Percentiles rank a stretch among this genome's conserved stretches.
These are phyloP conservation scores for Pezicula rhizophila DNA, from an alignment of 2,329 filamentous ascomycete genomes.

Conservation along the genomic window DNA sequence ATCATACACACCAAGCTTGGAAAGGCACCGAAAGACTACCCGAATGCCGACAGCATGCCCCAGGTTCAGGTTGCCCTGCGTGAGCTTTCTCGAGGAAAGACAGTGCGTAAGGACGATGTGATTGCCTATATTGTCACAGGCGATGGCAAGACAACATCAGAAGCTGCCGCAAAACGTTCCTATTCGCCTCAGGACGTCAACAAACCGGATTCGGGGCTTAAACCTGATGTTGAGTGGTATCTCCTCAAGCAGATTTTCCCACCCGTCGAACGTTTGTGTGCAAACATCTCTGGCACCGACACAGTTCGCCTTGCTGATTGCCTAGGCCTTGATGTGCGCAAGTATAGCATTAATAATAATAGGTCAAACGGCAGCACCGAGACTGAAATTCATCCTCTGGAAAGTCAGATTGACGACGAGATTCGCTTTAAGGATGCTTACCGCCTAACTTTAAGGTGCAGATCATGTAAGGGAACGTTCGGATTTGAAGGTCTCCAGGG, in stretches of 20 bases:
- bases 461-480: slow-evolving; percentile 67
- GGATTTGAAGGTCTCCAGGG: slow-evolving; percentile 69
- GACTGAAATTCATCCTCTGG: slow-evolving; percentile 79
- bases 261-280: slow-evolving; percentile 93
- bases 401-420: slow-evolving; percentile 88
- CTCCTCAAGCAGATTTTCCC: slow-evolving; percentile 97
- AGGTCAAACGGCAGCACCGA: slow-evolving; percentile 46
- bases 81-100: slow-evolving; percentile 80
- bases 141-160: slow-evolving; percentile 54
- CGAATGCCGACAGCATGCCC: slow-evolving; percentile 90
- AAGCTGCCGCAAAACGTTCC: slow-evolving; percentile 79
- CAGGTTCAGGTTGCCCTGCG: slow-evolving; percentile 93
- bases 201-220: slow-evolving; percentile 67
- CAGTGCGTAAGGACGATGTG: slow-evolving; percentile 86
- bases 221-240: slow-evolving; percentile 95
- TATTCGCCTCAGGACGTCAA: slow-evolving; percentile 80
- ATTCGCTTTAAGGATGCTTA: slow-evolving; percentile 80
- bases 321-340: slow-evolving; percentile 81
- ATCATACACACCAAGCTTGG: slow-evolving; percentile 97
- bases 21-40: slow-evolving; percentile 88
- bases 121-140: slow-evolving; percentile 92
- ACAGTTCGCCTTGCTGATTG: slow-evolving; percentile 86
- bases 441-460: slow-evolving; percentile 72
- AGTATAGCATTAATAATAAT: slow-evolving; percentile 68
- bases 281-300: slow-evolving; percentile 90